Percentiles rank a stretch among this genome's conserved stretches.
phyloP scores from a whole-genome alignment of 768 basidiomycete genomes.

The Coprinopsis cinerea region DNA sequence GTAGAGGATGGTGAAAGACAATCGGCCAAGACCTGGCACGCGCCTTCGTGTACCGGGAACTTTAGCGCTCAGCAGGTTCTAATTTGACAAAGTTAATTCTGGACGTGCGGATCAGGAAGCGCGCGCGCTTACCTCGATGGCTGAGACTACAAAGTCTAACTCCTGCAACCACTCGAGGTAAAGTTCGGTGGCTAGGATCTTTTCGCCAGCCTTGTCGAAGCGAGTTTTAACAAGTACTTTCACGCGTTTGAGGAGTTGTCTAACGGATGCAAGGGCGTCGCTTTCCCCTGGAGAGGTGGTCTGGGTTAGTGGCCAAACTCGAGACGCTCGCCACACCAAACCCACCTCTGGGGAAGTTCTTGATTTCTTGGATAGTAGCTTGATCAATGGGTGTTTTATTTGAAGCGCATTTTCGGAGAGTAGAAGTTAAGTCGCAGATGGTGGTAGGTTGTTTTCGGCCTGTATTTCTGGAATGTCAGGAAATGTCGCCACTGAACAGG shows the following conservation, averaged over 20 bases:
- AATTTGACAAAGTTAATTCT: neutral
- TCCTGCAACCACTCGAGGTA: constrained; percentile 38
- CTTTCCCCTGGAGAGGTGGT: constrained; percentile 10
- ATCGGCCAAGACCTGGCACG: constrained; percentile 30
- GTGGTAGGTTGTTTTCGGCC: neutral
- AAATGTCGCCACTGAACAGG: neutral
- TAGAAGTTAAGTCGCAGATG: neutral
- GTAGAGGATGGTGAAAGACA: constrained; percentile 36
- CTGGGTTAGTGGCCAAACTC: constrained; percentile 13
- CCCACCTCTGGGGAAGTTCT: constrained; percentile 19
- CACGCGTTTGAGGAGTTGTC: constrained; percentile 27
- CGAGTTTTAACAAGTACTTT: constrained; percentile 26
- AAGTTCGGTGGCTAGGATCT: constrained; percentile 36
- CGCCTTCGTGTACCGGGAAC: constrained; percentile 30
- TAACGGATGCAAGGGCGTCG: constrained; percentile 17
- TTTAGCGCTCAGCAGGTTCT: constrained; percentile 35
- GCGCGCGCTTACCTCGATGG: constrained; percentile 27
- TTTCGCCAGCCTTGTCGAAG: constrained; percentile 20
- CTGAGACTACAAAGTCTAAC: constrained; percentile 31
- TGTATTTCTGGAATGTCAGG: neutral
- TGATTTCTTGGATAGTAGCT: constrained; percentile 17
- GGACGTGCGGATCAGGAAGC: neutral
- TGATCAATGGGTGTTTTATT: constrained; percentile 10
- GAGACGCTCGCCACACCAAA: neutral
- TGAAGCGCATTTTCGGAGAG: neutral